A percentile compares a stretch with the other conserved stretches of the same genome.
Evolutionary conservation across 2,329 filamentous ascomycete species (phyloP).

Genomic region (Cladophialophora exuberans): DNA sequence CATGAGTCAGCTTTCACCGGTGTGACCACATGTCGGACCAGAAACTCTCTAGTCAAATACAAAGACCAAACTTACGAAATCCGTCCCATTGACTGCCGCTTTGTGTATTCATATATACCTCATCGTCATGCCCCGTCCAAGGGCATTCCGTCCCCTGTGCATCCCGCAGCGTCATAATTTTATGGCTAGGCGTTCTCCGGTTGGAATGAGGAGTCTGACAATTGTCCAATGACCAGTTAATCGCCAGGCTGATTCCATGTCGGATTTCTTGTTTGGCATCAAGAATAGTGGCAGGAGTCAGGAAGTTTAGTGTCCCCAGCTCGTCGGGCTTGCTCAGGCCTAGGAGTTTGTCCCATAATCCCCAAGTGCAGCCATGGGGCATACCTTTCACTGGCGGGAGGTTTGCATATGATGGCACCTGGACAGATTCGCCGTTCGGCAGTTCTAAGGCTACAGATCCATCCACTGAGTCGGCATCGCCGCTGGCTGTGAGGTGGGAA

Average conservation of each 20-base stretch:
- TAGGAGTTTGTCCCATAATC: conserved; percentile 50
- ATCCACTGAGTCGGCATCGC: background rate
- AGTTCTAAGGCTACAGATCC: background rate
- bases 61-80: conserved; percentile 43
- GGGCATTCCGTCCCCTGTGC: background rate
- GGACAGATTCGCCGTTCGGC: background rate
- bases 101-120: conserved; percentile 53
- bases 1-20: too few relatives aligned
- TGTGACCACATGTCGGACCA: background rate
- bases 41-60: too few relatives aligned
- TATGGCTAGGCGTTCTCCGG: conserved; percentile 54
- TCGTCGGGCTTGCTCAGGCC: conserved; percentile 46
- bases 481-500: background rate
- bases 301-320: conserved; percentile 57
- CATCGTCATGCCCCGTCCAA: conserved; percentile 47
- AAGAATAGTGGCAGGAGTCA: conserved; percentile 58
- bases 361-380: conserved; percentile 65
- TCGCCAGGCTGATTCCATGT: conserved; percentile 58
- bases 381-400: conserved; percentile 58
- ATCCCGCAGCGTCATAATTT: conserved; percentile 50
- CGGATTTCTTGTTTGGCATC: conserved; percentile 55
- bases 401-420: conserved; percentile 41
- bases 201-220: conserved; percentile 57
- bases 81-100: conserved; percentile 55
- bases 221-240: conserved; percentile 58